These are phyloP conservation scores for Halophytophthora batemanensis DNA, from an alignment of 352 stramenopile genomes.

Conservation along the genomic window DNA sequence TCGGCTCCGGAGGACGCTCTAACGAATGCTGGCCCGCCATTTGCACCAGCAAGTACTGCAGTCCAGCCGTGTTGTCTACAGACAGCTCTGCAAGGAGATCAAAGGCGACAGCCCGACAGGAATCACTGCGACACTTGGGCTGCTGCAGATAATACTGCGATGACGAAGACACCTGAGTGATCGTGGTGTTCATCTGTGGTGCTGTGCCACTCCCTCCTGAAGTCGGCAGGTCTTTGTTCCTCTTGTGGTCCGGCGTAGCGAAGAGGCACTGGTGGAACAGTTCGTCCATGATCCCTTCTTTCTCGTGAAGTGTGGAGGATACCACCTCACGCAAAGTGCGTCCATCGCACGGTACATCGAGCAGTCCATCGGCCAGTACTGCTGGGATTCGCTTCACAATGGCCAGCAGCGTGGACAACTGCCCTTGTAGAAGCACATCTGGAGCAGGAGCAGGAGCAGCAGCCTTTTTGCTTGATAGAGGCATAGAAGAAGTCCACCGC, in stretches of 20 bases:
- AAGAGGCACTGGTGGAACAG: slow-evolving; percentile 72
- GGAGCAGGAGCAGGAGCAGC: slow-evolving; percentile 12
- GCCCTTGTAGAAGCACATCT: slow-evolving; percentile 48
- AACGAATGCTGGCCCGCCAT: slow-evolving; percentile 80
- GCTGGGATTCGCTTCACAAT: slow-evolving; percentile 56
- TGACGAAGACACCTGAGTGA: slow-evolving; percentile 20
- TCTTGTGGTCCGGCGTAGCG: slow-evolving; percentile 38
- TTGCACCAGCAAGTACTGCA: slow-evolving; percentile 68
- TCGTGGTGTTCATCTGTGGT: slow-evolving; percentile 5
- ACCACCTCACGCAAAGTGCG: slow-evolving; percentile 54
- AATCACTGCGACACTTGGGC: slow-evolving; percentile 79
- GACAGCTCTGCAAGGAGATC: slow-evolving; percentile 70
- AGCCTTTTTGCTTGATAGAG: slow-evolving; percentile 10
- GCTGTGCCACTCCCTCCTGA: slow-evolving; percentile 9
- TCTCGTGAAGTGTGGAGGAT: slow-evolving; percentile 37
- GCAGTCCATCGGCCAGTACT: slow-evolving; percentile 38
- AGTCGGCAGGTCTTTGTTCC: slow-evolving; percentile 13
- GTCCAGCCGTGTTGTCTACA: slow-evolving; percentile 51
- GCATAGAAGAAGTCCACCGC: slow-evolving; percentile 2
- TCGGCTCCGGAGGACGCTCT: slow-evolving; percentile 35
- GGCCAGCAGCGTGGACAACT: slow-evolving; percentile 55
- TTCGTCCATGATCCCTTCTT: slow-evolving; percentile 67
- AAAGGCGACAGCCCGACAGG: slow-evolving; percentile 71
- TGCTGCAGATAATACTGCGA: slow-evolving; percentile 77
- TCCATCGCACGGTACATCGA: slow-evolving; percentile 38